Conservation (phyloP, 768 basidiomycete species). For the Mycena alexandri region DNA sequence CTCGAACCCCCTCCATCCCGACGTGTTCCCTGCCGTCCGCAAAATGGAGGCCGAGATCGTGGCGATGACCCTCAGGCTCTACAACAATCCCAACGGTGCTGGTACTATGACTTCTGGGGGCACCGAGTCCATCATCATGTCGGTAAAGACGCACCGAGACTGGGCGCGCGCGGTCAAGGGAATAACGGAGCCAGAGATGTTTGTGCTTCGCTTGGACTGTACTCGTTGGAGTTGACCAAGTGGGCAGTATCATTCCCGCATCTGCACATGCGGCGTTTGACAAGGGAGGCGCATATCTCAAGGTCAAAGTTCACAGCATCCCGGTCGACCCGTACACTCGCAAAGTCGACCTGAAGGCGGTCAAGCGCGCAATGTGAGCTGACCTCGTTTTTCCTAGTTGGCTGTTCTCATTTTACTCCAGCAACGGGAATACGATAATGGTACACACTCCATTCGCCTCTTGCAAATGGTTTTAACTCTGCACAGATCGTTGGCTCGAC, state of each 20-base stretch:
- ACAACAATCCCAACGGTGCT: conserved; percentile 86
- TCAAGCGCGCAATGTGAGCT: conserved; percentile 88
- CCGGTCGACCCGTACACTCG: conserved; percentile 85
- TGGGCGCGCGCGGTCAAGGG: conserved; percentile 91
- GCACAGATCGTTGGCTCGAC: conserved; percentile 86
- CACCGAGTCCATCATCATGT: conserved; percentile 97
- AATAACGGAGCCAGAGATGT: conserved; percentile 95
- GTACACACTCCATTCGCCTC: conserved; percentile 49
- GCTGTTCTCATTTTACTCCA: conserved; percentile 45
- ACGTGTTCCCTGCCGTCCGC: conserved; percentile 90
- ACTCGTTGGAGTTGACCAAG: neutral
- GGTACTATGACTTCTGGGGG: conserved; percentile 96
- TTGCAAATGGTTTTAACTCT: conserved; percentile 18
- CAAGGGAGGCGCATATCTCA: conserved; percentile 90
- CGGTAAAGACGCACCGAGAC: conserved; percentile 93
- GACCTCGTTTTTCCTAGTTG: conserved; percentile 13
- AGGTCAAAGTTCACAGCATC: conserved; percentile 89
- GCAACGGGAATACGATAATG: conserved; percentile 92
- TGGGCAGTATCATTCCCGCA: conserved; percentile 78
- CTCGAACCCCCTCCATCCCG: conserved; percentile 93
- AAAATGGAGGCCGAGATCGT: conserved; percentile 99
- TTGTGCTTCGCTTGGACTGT: conserved; percentile 41
- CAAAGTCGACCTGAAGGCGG: conserved; percentile 79
- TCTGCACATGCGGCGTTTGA: conserved; percentile 96
- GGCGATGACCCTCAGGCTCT: conserved; percentile 87